Conservation (phyloP, 768 basidiomycete species). For the Leccinum barrowsii region DNA sequence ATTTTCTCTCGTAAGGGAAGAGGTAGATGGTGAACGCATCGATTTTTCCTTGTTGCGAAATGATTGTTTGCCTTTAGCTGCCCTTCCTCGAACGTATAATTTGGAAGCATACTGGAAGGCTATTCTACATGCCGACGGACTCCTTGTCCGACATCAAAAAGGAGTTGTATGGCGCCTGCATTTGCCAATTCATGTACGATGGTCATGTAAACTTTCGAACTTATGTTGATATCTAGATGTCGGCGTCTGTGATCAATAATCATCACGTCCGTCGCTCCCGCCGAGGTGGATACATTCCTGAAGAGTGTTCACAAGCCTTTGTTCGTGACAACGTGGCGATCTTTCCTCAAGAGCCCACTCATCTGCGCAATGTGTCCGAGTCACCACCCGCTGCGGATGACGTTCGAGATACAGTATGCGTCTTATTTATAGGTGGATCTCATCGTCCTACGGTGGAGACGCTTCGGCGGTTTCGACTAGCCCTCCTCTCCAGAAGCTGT, state of each 20-base stretch:
- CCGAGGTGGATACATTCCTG: neutral
- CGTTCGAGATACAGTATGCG: neutral
- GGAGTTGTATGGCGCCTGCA: neutral
- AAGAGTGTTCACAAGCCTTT: neutral
- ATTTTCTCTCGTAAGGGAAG: too few species aligned
- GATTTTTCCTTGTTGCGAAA: too few species aligned
- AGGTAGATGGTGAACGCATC: too few species aligned
- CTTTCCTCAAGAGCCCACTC: neutral
- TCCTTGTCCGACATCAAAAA: too few species aligned
- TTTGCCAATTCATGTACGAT: neutral
- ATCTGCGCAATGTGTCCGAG: neutral
- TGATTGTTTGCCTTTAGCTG: too few species aligned
- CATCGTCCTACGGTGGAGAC: neutral
- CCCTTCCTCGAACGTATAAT: too few species aligned
- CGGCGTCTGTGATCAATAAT: neutral
- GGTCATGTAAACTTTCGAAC: neutral
- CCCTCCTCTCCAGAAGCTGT: neutral
- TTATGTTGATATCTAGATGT: neutral
- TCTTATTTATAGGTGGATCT: neutral
- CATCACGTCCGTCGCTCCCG: neutral
- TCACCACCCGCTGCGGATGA: neutral
- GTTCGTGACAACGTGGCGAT: neutral
- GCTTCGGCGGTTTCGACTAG: neutral
- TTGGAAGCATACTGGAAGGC: too few species aligned
- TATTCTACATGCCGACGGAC: too few species aligned